A percentile compares a stretch with the other conserved stretches of the same genome.
Evolutionary conservation across 2,329 filamentous ascomycete genomes (phyloP).

Genomic region (Aspergillus jensenii): DNA sequence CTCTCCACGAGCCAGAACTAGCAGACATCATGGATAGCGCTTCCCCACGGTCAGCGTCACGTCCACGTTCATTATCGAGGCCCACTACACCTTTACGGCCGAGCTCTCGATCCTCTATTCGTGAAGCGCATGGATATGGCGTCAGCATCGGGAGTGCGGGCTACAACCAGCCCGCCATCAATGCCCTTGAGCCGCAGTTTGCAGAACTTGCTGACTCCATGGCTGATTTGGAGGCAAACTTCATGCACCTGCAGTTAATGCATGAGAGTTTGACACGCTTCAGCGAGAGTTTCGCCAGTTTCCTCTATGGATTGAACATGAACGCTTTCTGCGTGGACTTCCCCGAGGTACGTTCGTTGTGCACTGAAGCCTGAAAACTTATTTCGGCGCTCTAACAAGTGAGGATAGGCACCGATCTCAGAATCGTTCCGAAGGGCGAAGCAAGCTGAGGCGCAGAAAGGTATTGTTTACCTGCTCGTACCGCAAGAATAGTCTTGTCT

Average conservation of each 20-base stretch:
- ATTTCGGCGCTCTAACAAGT: constrained; percentile 1
- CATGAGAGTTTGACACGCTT: constrained; percentile 92
- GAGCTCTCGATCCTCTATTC: constrained; percentile 83
- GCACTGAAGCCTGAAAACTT: neutral
- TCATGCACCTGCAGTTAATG: constrained; percentile 96
- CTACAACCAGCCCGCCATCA: constrained; percentile 63
- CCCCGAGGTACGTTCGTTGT: constrained; percentile 65
- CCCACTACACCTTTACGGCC: constrained; percentile 91
- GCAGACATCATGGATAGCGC: constrained; percentile 29
- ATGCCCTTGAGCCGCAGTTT: constrained; percentile 83
- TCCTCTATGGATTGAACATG: constrained; percentile 96
- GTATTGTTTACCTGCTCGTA: constrained; percentile 24
- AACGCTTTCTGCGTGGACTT: constrained; percentile 99
- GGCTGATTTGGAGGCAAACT: constrained; percentile 93
- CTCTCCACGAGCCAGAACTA: neutral
- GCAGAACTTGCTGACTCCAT: constrained; percentile 91
- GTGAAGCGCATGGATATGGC: constrained; percentile 66
- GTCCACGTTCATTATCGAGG: constrained; percentile 64
- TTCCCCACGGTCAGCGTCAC: constrained; percentile 56
- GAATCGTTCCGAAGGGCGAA: constrained; percentile 76
- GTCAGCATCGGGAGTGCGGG: constrained; percentile 31
- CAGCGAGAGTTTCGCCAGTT: constrained; percentile 92
- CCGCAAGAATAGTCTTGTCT: neutral
- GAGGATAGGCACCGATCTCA: constrained; percentile 68
- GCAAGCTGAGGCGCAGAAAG: constrained; percentile 55